phyloP scores from a whole-genome alignment of 768 basidiomycete genomes.

The Rickenella mellea region DNA sequence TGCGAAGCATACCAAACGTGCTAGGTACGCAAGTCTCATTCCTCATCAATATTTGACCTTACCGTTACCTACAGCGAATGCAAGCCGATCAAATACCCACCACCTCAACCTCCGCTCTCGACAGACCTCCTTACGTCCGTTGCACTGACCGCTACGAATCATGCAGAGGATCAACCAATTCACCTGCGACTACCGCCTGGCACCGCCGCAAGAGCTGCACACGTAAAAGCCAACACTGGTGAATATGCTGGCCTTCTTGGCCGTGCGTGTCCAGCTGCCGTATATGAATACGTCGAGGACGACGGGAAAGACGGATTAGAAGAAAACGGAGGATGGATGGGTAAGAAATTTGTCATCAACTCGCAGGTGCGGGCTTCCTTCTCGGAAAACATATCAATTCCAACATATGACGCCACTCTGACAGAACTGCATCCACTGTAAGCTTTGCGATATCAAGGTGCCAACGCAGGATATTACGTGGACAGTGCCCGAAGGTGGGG shows the following conservation, averaged over 20 bases:
- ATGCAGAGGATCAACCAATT: slow-evolving; percentile 91
- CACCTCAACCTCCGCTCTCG: slow-evolving; percentile 80
- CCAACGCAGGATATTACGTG: slow-evolving; percentile 96
- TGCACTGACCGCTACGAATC: slow-evolving; percentile 87
- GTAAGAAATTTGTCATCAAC: slow-evolving; percentile 91
- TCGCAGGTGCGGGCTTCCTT: slow-evolving; percentile 57
- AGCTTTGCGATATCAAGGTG: slow-evolving; percentile 92
- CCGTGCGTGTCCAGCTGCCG: slow-evolving; percentile 86
- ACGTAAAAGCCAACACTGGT: slow-evolving; percentile 65
- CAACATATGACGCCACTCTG: slow-evolving; percentile 19
- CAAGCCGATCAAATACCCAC: slow-evolving; percentile 76
- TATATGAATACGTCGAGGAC: slow-evolving; percentile 90
- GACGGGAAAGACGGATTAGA: slow-evolving; percentile 25
- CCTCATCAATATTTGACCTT: not conserved
- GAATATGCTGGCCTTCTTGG: slow-evolving; percentile 86
- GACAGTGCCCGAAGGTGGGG: slow-evolving; percentile 94
- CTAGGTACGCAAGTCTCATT: slow-evolving; percentile 25
- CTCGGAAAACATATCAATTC: not conserved
- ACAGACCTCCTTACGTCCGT: slow-evolving; percentile 91
- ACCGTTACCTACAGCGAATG: slow-evolving; percentile 28
- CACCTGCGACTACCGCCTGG: slow-evolving; percentile 72
- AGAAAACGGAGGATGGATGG: slow-evolving; percentile 49
- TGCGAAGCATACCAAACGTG: slow-evolving; percentile 61
- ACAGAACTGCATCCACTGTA: slow-evolving; percentile 90
- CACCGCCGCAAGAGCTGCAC: slow-evolving; percentile 37